Percentiles rank a stretch among this genome's conserved stretches.
These are phyloP conservation scores for Cystobasidium slooffiae DNA, from an alignment of 1,284 basidiomycete species.

Conservation along the genomic window DNA sequence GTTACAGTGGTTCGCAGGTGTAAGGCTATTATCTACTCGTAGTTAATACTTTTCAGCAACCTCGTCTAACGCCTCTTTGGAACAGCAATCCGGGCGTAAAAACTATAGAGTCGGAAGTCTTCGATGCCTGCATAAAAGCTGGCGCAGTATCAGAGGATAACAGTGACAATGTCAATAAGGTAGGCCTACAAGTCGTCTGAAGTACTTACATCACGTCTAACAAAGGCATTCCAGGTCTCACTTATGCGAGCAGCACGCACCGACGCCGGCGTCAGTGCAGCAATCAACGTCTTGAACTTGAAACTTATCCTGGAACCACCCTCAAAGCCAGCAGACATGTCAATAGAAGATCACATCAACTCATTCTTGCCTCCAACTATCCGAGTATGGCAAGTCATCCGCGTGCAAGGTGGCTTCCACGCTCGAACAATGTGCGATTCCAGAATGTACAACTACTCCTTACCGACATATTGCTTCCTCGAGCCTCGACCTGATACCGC, in stretches of 20 bases:
- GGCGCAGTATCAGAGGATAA: conserved; percentile 94
- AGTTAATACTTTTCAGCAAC: not conserved
- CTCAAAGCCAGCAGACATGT: conserved; percentile 64
- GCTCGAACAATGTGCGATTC: conserved; percentile 86
- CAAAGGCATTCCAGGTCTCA: conserved; percentile 64
- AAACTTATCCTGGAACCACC: conserved; percentile 83
- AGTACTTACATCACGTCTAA: not conserved
- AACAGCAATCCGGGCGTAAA: conserved; percentile 62
- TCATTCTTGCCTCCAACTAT: conserved; percentile 85
- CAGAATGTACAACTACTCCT: conserved; percentile 94
- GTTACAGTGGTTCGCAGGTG: conserved; percentile 96
- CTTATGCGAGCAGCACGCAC: conserved; percentile 90
- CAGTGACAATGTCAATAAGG: conserved; percentile 86
- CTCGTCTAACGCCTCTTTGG: not conserved
- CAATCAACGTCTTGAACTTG: conserved; percentile 86
- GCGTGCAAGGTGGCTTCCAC: conserved; percentile 90
- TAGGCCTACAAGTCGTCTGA: conserved; percentile 21
- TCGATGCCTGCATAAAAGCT: conserved; percentile 81
- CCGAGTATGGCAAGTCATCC: conserved; percentile 86
- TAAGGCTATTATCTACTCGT: conserved; percentile 58
- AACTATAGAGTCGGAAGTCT: conserved; percentile 91
- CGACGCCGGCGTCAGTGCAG: conserved; percentile 96
- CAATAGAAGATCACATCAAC: conserved; percentile 67
- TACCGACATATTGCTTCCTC: conserved; percentile 91
- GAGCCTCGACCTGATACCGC: conserved; percentile 81